Percentiles rank a stretch among this genome's conserved stretches.
Conservation (phyloP, 2,329 filamentous ascomycete species). For the Venturia carpophila region DNA sequence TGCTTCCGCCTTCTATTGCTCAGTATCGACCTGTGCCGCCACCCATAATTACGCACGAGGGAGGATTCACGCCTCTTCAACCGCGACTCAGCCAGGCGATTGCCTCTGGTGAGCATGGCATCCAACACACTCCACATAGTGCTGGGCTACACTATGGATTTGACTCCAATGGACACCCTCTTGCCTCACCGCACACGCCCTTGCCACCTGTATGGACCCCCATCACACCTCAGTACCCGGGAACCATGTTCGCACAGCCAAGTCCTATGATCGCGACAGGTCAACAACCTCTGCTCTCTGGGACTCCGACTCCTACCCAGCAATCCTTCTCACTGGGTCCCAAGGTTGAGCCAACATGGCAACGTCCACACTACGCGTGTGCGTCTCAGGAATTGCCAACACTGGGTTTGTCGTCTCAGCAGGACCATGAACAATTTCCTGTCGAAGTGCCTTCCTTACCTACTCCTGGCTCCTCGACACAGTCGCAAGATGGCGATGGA, state of each 20-base stretch:
- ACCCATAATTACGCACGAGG: conserved; percentile 16
- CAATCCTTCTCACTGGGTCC: background rate
- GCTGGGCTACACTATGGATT: background rate
- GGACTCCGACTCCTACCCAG: background rate
- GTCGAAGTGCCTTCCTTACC: background rate
- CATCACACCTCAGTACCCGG: conserved; percentile 10
- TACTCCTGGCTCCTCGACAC: background rate
- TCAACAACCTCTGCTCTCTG: background rate
- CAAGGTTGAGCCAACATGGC: background rate
- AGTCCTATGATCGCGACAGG: background rate
- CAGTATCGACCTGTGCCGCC: conserved; percentile 8
- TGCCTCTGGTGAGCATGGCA: conserved; percentile 1
- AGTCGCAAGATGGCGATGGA: conserved; percentile 5
- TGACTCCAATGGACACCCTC: background rate
- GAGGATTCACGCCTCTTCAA: conserved; percentile 10
- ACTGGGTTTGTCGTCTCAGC: background rate
- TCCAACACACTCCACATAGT: conserved; percentile 3
- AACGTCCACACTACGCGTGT: background rate
- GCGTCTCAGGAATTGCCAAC: background rate
- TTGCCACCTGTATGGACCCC: conserved; percentile 15
- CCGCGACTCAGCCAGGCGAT: background rate
- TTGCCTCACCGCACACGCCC: conserved; percentile 13
- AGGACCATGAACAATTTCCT: conserved; percentile 3
- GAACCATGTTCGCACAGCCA: background rate
- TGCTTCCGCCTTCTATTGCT: conserved; percentile 5